Conservation (phyloP, 352 stramenopile species). For the Phytopythium oedochilum region DNA sequence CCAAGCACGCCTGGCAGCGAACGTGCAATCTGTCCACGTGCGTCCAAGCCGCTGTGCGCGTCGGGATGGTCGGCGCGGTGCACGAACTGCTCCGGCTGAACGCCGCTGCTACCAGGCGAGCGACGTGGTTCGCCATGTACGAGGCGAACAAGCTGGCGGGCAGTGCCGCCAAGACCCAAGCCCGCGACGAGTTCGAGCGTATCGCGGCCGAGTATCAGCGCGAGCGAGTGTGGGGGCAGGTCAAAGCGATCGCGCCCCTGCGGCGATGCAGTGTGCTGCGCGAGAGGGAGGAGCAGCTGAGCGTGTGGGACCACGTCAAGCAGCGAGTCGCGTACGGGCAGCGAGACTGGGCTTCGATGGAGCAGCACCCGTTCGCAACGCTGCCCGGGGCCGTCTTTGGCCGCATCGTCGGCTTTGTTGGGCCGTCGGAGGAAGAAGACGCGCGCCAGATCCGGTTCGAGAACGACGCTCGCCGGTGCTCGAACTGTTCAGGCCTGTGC, state of each 20-base stretch:
- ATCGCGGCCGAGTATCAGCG: not conserved
- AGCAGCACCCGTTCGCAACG: conserved; percentile 2
- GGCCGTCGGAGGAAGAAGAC: conserved; percentile 3
- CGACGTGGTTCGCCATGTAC: conserved; percentile 8
- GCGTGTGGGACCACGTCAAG: conserved; percentile 1
- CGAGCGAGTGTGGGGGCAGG: conserved; percentile 2
- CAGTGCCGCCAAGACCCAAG: too few relatives aligned
- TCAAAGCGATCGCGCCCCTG: conserved; percentile 2
- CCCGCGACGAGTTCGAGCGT: not conserved
- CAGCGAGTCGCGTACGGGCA: not conserved
- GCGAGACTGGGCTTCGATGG: conserved; percentile 3
- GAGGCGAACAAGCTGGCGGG: not conserved
- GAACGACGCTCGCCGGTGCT: conserved; percentile 5
- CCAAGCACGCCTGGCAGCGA: not conserved
- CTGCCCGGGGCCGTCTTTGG: conserved; percentile 4
- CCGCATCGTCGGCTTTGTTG: conserved; percentile 2
- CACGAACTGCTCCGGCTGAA: conserved; percentile 4
- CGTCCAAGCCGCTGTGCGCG: conserved; percentile 1
- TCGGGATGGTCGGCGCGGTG: conserved; percentile 2
- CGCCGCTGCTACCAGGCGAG: not conserved
- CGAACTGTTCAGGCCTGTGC: conserved; percentile 8
- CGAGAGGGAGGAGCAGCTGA: not conserved
- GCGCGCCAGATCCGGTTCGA: conserved; percentile 4
- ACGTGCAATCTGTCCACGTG: conserved; percentile 5
- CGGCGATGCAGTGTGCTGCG: conserved; percentile 1